Evolutionary conservation across 352 stramenopile species (phyloP).

Genomic region (Phytophthora citrophthora): DNA sequence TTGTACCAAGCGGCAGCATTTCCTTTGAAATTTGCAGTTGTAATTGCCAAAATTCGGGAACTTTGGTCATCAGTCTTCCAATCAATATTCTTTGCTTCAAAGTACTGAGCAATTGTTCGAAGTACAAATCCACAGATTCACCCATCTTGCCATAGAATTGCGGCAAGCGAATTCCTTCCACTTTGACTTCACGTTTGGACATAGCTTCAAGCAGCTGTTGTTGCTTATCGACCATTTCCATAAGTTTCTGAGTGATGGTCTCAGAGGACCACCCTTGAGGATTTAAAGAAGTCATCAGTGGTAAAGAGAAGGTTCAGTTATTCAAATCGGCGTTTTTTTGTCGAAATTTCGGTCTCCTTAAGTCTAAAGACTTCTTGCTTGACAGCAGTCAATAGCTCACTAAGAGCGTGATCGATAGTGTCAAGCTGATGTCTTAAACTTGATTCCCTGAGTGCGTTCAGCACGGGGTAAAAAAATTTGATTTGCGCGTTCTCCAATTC

Average conservation of each 20-base stretch:
- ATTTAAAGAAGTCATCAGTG: slow-evolving; percentile 18
- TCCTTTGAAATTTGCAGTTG: slow-evolving; percentile 7
- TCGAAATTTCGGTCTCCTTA: neutral
- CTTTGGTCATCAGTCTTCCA: slow-evolving; percentile 3
- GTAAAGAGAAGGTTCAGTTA: slow-evolving; percentile 11
- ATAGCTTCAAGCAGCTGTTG: slow-evolving; percentile 27
- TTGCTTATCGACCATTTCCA: slow-evolving; percentile 14
- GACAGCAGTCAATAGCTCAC: neutral
- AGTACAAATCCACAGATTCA: slow-evolving; percentile 24
- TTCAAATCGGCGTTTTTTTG: slow-evolving; percentile 1
- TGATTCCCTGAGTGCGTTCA: neutral
- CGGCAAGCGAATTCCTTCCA: slow-evolving; percentile 19
- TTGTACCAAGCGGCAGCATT: slow-evolving; percentile 23
- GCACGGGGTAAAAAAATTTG: neutral
- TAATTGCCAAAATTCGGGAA: slow-evolving; percentile 19
- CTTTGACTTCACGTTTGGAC: slow-evolving; percentile 20
- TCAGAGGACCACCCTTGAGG: slow-evolving; percentile 15
- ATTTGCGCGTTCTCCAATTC: neutral
- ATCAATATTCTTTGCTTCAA: slow-evolving; percentile 20
- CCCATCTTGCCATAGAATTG: slow-evolving; percentile 15
- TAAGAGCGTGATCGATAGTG: neutral
- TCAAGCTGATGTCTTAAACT: neutral
- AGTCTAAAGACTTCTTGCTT: neutral
- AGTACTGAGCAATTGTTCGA: slow-evolving; percentile 26
- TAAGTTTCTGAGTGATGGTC: slow-evolving; percentile 6